Base-by-base conservation (phyloP, 2,329 filamentous ascomycete genomes). In the Fragosphaeria purpurea region DNA sequence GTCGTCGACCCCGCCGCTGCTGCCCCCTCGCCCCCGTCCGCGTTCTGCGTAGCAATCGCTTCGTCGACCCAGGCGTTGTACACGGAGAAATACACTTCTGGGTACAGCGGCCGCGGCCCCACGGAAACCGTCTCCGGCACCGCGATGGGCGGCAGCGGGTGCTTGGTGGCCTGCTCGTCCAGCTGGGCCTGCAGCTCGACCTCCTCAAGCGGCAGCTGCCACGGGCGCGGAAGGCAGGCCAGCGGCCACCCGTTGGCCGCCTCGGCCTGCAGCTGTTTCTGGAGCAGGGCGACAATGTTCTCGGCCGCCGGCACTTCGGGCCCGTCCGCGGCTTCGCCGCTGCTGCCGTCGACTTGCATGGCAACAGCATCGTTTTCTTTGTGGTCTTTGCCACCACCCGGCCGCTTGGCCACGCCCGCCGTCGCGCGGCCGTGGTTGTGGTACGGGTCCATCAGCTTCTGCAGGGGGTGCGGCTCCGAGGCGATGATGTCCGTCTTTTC, bases 401-500 rank as follows among this genome's bases (percentile, higher is more conserved):
- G n/a, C 34, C 8, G 13, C 39, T 30, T 11, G 22, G 11, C 31
- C 41, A 22, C 38, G 31, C 10, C 41, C 45, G 46, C 51, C 40
- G 41, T 40, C 41, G 44, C n/a, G 1, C 50, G 39, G 4, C 53
- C 53, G 50, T 55, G 75, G 22, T 22, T 22, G 48, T 80, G 80
- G 63, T 91, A 96, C 2, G 90, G 88, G 58, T 96, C 88, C 47
- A 97, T 88, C 50, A 96, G 71, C 33, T 82, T 75, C 63, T 96
- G 90, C 38, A 97, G 75, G 3, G 86, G 78, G 64, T 96, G 88
- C 9, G 87, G 86, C 55, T 93, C 89, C 2, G 85, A 87, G 9
- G 91, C 89, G 59, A 97, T 94, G 57, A 97, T 88, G 50, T 93
- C 90, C 2, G 93, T 97, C 73, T 94, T 95, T 57, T 94, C 87